Evolutionary conservation across 331 rosid species (phyloP).

Genomic region (Prunus yedoensis): DNA sequence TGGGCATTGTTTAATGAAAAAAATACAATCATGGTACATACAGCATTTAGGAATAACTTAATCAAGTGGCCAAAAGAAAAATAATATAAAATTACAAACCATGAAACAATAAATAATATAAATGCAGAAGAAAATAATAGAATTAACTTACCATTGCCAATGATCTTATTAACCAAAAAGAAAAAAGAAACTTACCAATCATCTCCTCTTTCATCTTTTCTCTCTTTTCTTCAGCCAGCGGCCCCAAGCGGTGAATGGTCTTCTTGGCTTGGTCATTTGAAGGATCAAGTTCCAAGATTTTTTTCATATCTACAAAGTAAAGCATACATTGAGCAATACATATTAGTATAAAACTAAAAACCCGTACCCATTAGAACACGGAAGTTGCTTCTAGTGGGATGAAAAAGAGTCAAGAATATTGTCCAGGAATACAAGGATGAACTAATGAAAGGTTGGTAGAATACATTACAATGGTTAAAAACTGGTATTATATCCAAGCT

Average conservation of each 20-base stretch:
- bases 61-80: not conserved
- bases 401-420: not conserved
- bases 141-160: slow-evolving; percentile 46
- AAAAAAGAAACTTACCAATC: slow-evolving; percentile 50
- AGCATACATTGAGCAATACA: slow-evolving; percentile 3
- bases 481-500: slow-evolving; percentile 8
- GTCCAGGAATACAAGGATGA: not conserved
- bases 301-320: slow-evolving; percentile 74
- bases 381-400: not conserved
- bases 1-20: not conserved
- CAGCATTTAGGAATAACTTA: not conserved
- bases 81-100: not conserved
- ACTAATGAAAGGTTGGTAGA: not conserved
- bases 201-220: slow-evolving; percentile 98
- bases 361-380: not conserved
- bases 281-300: slow-evolving; percentile 75
- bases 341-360: slow-evolving; percentile 11
- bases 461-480: not conserved
- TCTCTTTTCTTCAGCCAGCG: slow-evolving; percentile 82
- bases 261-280: slow-evolving; percentile 73
- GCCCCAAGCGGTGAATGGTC: slow-evolving; percentile 61
- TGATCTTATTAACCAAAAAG: slow-evolving; percentile 58
- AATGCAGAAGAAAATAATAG: not conserved
- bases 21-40: not conserved
- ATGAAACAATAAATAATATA: not conserved